Evolutionary conservation across 257 asterid genomes (phyloP), one percentile per base, ranked within the genome.

Genomic region (Sherardia arvensis): DNA sequence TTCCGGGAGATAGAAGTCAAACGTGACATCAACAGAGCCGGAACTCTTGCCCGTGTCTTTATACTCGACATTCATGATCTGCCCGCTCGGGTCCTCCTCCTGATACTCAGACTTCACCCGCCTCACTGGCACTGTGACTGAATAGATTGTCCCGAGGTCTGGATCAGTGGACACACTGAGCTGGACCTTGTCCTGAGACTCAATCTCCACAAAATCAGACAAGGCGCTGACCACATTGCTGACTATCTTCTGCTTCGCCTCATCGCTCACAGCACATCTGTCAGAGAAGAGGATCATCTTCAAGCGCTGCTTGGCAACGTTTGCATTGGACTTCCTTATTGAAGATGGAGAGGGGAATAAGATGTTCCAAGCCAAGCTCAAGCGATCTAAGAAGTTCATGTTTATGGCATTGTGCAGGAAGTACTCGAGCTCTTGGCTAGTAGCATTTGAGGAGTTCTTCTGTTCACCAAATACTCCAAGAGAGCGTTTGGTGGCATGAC

Each of bases 241-340:
- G 18, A 91, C 96, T 21, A 91, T 91, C 87, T 82, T 79, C 85
- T 84, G 93, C 59, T 87, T 91, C n/a, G 97, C 97, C 74, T 84
- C 97, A 3, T 91, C 97, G 6, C 95, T 91, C 60, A 91, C 96
- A 17, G 93, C 97, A 59, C 97, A 87, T 7, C 96, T 79, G 69
- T 91, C 98, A 4, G 98, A 91, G 81, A 91, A 91, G 70, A 91
- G 87, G 73, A 91, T 91, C 98, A 91, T 91, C 84, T 82, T 86
- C 76, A 91, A 56, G 6, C 98, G 91, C 49, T 91, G 96, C 74
- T 86, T 83, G 81, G 99, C 99, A 51, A 87, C 71, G 72, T 83
- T 90, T 21, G 97, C 97, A 61, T 90, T 90, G 10, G 99, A 90
- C 53, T 71, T 83, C 72, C 78, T 83, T 70, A 69, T 74, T 33